These are phyloP conservation scores for Fusarium sp. DNA, from an alignment of 2,329 filamentous ascomycete genomes.

Conservation along the genomic window DNA sequence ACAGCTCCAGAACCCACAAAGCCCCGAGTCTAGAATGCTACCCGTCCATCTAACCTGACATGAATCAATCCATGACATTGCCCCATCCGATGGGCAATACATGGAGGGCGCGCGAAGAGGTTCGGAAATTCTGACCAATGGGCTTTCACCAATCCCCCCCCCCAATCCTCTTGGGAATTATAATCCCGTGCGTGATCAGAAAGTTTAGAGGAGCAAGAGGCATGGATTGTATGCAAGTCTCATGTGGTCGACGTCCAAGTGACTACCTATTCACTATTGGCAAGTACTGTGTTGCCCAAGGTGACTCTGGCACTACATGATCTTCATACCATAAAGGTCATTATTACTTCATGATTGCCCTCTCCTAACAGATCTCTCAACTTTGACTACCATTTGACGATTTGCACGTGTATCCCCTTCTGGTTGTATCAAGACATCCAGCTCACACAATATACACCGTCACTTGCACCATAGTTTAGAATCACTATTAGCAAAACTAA, in stretches of 20 bases:
- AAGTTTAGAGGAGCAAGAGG: not conserved
- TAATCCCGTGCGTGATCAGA: not conserved
- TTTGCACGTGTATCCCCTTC: not conserved
- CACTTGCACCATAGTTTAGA: not conserved
- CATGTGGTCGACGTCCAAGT: not conserved
- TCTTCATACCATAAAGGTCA: not conserved
- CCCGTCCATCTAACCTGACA: not conserved
- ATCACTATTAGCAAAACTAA: not conserved
- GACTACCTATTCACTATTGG: not conserved
- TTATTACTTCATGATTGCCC: not conserved
- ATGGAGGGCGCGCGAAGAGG: not conserved
- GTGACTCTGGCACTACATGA: not conserved
- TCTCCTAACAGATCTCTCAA: not conserved
- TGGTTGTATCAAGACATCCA: not conserved
- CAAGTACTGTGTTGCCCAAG: not conserved
- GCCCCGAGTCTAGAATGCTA: not conserved
- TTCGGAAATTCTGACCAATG: conserved; percentile 2
- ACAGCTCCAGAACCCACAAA: not conserved
- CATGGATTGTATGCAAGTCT: not conserved
- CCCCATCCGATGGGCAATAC: not conserved
- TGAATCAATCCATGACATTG: conserved; percentile 2
- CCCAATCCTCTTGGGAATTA: not conserved
- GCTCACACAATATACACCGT: not conserved
- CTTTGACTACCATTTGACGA: not conserved
- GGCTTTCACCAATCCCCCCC: not conserved